Evolutionary conservation across 2,329 filamentous ascomycete genomes (phyloP).

Genomic region (Lachnellula hyalina): DNA sequence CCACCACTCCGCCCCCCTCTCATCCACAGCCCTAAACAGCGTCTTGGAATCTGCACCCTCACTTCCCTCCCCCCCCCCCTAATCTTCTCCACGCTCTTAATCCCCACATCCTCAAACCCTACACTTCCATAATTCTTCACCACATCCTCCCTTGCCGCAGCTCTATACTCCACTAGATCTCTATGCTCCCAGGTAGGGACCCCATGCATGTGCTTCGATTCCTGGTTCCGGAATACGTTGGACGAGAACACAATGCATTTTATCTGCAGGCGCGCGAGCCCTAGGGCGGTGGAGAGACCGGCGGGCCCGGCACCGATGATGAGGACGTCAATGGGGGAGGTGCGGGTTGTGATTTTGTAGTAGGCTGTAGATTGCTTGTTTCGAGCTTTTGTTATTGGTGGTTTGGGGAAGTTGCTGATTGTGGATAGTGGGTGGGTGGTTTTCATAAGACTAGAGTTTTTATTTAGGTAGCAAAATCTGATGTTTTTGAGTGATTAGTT

Average conservation of each 20-base stretch:
- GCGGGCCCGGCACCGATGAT: no score
- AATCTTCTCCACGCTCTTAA: no score
- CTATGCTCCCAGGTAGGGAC: slow-evolving; percentile 33
- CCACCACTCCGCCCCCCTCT: no score
- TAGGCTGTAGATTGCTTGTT: background rate
- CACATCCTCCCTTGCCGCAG: slow-evolving; percentile 32
- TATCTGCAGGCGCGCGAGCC: slow-evolving; percentile 34
- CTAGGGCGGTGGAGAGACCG: no score
- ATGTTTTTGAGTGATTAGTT: background rate
- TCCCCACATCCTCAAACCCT: slow-evolving; percentile 24
- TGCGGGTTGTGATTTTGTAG: background rate
- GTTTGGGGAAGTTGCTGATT: background rate
- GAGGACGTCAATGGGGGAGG: background rate
- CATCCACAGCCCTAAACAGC: no score
- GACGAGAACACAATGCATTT: slow-evolving; percentile 40
- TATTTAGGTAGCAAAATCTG: background rate
- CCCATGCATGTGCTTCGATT: slow-evolving; percentile 40
- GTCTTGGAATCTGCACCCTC: no score
- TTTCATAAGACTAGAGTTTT: background rate
- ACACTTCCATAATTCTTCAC: slow-evolving; percentile 31
- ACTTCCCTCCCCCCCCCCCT: no score
- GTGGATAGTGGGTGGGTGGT: no score
- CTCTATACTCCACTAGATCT: slow-evolving; percentile 29
- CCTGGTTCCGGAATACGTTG: slow-evolving; percentile 37
- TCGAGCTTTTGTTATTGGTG: no score